These are phyloP conservation scores for Ilyonectria destructans DNA, from an alignment of 2,329 filamentous ascomycete species.

Conservation along the genomic window DNA sequence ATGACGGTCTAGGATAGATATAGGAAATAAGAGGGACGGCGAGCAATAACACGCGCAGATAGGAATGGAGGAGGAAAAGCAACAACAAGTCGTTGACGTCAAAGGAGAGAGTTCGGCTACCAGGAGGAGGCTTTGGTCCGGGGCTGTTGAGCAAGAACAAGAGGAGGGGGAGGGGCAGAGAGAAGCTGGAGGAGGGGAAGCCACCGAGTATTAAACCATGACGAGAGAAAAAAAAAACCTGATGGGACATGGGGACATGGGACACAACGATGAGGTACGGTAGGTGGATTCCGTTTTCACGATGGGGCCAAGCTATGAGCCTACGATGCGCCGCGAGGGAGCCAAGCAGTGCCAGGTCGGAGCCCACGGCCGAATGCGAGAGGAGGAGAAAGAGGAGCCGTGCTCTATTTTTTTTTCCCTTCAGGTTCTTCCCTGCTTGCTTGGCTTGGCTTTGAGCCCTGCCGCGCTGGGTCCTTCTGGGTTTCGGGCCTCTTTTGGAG, in stretches of 20 bases:
- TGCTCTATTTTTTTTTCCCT: not conserved
- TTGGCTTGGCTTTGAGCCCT: slow-evolving; percentile 5
- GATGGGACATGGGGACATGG: slow-evolving; percentile 31
- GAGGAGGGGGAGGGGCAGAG: slow-evolving; percentile 34
- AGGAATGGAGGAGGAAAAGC: slow-evolving; percentile 21
- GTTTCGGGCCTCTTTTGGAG: slow-evolving; percentile 2
- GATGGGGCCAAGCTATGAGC: slow-evolving; percentile 23
- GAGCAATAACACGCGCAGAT: not conserved
- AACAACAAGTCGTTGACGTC: slow-evolving; percentile 40
- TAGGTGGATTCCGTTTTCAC: slow-evolving; percentile 28
- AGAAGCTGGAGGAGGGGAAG: slow-evolving; percentile 32
- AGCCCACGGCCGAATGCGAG: slow-evolving; percentile 26
- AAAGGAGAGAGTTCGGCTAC: slow-evolving; percentile 23
- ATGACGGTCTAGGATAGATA: not conserved
- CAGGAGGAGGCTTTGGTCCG: slow-evolving; percentile 49
- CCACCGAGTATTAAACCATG: slow-evolving; percentile 32
- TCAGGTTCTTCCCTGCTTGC: not conserved
- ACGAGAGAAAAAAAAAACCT: slow-evolving; percentile 19
- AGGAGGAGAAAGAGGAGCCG: not conserved
- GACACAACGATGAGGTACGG: slow-evolving; percentile 19
- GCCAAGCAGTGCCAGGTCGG: slow-evolving; percentile 15
- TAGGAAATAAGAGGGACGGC: not conserved
- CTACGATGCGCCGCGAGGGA: not conserved
- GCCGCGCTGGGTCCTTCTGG: not conserved
- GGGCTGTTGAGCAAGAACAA: slow-evolving; percentile 30